Evolutionary conservation across 169 alveolate genomes (phyloP).

Genomic region (Cryptosporidium sp.): DNA sequence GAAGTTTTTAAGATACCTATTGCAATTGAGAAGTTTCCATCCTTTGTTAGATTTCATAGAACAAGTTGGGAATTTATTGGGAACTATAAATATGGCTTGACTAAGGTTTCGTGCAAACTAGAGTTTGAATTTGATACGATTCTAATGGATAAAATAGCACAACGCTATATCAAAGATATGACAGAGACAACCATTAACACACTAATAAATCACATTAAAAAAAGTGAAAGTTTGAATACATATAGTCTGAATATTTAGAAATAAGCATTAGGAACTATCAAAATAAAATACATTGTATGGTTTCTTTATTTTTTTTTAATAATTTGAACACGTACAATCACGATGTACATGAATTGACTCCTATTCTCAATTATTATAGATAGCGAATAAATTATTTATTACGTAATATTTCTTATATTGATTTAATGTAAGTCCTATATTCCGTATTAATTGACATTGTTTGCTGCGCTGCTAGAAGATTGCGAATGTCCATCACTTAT

Average conservation of each 20-base stretch:
- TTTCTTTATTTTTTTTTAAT: background rate
- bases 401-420: background rate
- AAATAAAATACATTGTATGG: conserved; percentile 4
- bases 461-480: conserved; percentile 47
- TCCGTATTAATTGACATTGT: conserved; percentile 24
- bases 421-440: background rate
- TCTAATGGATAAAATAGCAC: background rate
- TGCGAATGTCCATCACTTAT: background rate
- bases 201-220: background rate
- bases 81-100: background rate
- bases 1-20: background rate
- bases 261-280: conserved; percentile 33
- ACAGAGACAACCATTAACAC: background rate
- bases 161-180: background rate
- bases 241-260: background rate
- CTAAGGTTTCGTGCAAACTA: too few species aligned
- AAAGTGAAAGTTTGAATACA: background rate
- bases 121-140: background rate
- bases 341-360: conserved; percentile 14
- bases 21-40: background rate
- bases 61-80: background rate
- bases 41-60: background rate
- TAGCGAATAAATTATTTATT: too few species aligned
- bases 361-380: background rate
- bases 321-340: background rate